Percentiles rank a stretch among this genome's conserved stretches.
These are phyloP conservation scores for Larix sibirica DNA, from an alignment of 83 land plant genomes.

Conservation along the genomic window DNA sequence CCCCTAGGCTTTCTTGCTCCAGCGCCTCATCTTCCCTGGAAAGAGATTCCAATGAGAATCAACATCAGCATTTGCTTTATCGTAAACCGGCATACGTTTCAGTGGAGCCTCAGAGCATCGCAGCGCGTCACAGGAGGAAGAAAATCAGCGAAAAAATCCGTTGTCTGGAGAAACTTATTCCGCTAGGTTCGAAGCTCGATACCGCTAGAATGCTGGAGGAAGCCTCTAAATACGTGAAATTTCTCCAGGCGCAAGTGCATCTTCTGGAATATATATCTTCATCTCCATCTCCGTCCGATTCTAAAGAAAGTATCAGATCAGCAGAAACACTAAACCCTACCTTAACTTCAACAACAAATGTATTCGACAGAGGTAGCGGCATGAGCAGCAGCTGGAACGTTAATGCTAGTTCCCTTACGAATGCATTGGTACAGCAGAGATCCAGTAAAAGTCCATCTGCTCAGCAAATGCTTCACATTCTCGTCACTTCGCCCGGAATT, in stretches of 20 bases:
- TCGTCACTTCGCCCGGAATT: constrained; percentile 21
- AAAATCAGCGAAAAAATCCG: constrained; percentile 25
- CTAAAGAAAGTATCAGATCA: neutral
- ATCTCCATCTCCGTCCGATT: neutral
- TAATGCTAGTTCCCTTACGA: too few species aligned
- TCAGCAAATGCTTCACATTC: neutral
- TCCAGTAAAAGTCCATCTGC: neutral
- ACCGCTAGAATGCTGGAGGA: constrained; percentile 36
- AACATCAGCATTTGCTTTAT: neutral
- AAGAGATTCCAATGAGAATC: neutral
- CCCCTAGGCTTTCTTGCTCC: too few species aligned
- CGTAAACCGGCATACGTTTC: neutral
- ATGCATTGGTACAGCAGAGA: neutral
- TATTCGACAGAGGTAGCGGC: constrained; percentile 14
- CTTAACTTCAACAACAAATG: constrained; percentile 1
- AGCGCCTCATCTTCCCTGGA: too few species aligned
- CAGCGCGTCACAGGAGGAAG: constrained; percentile 24
- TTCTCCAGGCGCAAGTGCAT: constrained; percentile 38
- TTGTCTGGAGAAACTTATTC: constrained; percentile 27
- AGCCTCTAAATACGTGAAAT: constrained; percentile 32
- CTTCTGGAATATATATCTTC: constrained; percentile 17
- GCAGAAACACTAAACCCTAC: neutral
- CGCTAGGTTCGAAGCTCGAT: constrained; percentile 22
- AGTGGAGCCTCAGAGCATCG: constrained; percentile 24
- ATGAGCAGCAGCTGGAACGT: neutral